Base-by-base conservation (phyloP, 345 rosid genomes). In the Hibiscus tridactylites region DNA sequence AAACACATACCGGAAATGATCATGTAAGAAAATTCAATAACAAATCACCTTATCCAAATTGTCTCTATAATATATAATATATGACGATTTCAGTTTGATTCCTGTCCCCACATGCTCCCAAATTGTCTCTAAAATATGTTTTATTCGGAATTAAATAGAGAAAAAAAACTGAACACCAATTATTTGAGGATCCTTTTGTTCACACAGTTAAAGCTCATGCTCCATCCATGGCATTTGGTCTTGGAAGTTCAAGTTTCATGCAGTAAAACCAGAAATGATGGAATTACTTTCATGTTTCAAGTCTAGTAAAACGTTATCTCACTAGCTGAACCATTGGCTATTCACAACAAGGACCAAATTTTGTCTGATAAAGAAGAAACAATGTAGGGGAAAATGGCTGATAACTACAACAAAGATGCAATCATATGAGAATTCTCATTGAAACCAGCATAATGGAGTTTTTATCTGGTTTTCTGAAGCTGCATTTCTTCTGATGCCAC, bases 201-300 rank as follows among this genome's bases (percentile, higher is more conserved):
- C 70, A 19, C 16, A 66, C 57, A 15, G 70, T 3, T 49, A 8
- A 15, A 28, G 42, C 13, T 47, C n/a, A 15, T 67, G 71, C 49
- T 67, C 28, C 24, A 67, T 67, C 71, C 71, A 47, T 49, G 24
- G 26, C 71, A 67, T 5, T 21, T 67, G 71, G 24, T 49, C 59
- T 67, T 15, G 42, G 15, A 28, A 16, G 35, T 65, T 65, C 21
- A 13, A 49, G 4, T 58, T 68, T 9, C 44, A 68, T 50, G 71
- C 59, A 68, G 44, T 33, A 66, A 37, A 68, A 68, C 21, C 58
- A 67, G 59, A 49, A 17, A 15, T 13, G 33, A 47, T 6, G 19
- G 16, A 13, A 4, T 47, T 44, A 7, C 5, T 37, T 39, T 19
- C 6, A 17, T 37, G 9, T 21, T 37, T 37, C 42, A 37, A 6